Percentiles rank a stretch among this genome's conserved stretches.
phyloP scores from a whole-genome alignment of 2,329 filamentous ascomycete species.

The Aspergillus sp. region DNA sequence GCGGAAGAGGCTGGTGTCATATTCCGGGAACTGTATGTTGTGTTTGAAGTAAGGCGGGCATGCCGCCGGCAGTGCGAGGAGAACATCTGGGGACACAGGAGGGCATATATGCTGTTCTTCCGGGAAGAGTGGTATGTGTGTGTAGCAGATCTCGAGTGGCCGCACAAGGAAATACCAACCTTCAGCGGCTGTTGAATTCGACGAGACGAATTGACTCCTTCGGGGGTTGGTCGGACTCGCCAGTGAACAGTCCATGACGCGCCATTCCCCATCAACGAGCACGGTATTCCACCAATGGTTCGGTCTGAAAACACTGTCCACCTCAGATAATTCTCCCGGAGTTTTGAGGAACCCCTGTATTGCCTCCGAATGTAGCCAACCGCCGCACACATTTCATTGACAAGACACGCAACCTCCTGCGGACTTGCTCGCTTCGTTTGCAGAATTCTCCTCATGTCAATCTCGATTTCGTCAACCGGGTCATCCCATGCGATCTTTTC shows the following conservation, averaged over 20 bases:
- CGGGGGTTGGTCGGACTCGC: conserved; percentile 84
- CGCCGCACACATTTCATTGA: conserved; percentile 86
- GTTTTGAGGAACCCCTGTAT: conserved; percentile 84
- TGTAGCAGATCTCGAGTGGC: conserved; percentile 87
- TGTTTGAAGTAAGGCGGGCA: conserved; percentile 85
- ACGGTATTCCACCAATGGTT: conserved; percentile 99
- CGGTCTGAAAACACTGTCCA: conserved; percentile 70
- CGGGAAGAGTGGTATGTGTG: conserved; percentile 80
- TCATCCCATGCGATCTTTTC: conserved; percentile 95
- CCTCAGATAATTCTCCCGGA: conserved; percentile 73
- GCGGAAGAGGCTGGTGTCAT: conserved; percentile 75
- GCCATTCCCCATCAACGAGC: conserved; percentile 87
- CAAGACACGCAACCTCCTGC: conserved; percentile 78
- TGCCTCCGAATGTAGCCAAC: conserved; percentile 77
- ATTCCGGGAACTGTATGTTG: conserved; percentile 68
- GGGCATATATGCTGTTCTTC: conserved; percentile 90
- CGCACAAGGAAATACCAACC: conserved; percentile 88
- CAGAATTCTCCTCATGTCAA: conserved; percentile 76
- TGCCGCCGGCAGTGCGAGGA: conserved; percentile 76
- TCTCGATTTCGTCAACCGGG: conserved; percentile 67
- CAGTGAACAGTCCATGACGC: conserved; percentile 87
- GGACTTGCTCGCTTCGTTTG: conserved; percentile 75
- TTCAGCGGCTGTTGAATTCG: conserved; percentile 62
- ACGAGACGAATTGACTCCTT: conserved; percentile 66
- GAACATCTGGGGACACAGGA: conserved; percentile 71